These are phyloP conservation scores for Termitomyces sp. DNA, from an alignment of 768 basidiomycete genomes.

Conservation along the genomic window DNA sequence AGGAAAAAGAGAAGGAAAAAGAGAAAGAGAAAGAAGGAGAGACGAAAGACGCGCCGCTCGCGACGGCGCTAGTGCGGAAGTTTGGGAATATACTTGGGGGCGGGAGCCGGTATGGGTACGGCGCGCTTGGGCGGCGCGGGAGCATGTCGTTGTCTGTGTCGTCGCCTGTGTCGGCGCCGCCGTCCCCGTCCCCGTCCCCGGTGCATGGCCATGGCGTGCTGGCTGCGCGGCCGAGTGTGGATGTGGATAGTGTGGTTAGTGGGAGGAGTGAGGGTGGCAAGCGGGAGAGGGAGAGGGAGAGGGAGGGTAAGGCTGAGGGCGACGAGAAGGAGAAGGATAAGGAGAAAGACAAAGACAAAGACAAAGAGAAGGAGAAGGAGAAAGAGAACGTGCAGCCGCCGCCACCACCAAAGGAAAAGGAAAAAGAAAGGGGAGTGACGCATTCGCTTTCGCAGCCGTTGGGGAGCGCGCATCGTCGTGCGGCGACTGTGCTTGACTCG, in stretches of 20 bases:
- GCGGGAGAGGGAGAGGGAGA: not conserved
- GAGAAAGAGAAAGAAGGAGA: conserved; percentile 22
- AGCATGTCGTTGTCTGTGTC: conserved; percentile 11
- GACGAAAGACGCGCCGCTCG: conserved; percentile 38
- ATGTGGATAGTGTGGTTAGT: not conserved
- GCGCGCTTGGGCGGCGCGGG: conserved; percentile 36
- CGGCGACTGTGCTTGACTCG: not conserved
- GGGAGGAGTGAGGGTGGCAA: too few species aligned
- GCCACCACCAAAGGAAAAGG: conserved; percentile 6
- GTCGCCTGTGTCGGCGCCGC: conserved; percentile 17
- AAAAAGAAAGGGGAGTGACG: conserved; percentile 53
- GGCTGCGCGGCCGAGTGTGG: not conserved
- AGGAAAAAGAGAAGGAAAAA: too few species aligned
- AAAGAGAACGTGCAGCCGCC: not conserved
- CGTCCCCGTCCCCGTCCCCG: too few species aligned
- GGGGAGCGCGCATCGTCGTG: not conserved
- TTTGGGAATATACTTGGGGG: conserved; percentile 66
- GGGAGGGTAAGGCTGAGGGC: too few species aligned
- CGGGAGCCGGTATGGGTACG: conserved; percentile 32
- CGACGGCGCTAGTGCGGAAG: conserved; percentile 71
- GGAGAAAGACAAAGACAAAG: not conserved
- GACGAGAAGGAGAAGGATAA: too few species aligned
- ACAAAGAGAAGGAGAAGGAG: conserved; percentile 32
- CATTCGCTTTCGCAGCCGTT: conserved; percentile 17
- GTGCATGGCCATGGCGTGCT: too few species aligned